Evolutionary conservation across 1,284 basidiomycete species (phyloP).

Genomic region (Coniophora puteana): DNA sequence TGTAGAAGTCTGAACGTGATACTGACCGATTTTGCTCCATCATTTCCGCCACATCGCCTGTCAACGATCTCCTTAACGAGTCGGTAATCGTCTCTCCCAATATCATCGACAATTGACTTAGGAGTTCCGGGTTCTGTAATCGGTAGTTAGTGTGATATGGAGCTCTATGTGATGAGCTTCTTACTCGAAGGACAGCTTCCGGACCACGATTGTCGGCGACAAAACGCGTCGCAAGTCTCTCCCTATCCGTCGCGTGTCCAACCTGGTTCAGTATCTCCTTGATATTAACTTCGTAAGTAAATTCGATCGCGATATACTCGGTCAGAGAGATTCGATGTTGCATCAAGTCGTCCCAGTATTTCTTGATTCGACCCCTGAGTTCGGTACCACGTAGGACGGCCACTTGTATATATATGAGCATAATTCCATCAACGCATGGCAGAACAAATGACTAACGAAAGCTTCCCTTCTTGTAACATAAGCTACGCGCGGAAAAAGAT

Average conservation of each 20-base stretch:
- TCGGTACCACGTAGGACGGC: too few species aligned
- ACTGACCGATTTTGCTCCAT: too few species aligned
- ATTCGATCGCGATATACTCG: constrained; percentile 10
- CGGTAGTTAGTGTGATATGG: not conserved
- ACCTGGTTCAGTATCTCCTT: constrained; percentile 12
- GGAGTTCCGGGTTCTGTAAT: constrained; percentile 14
- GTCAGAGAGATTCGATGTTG: constrained; percentile 16
- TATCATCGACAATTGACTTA: constrained; percentile 15
- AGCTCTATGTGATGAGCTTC: not conserved
- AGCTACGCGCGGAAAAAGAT: constrained; percentile 8
- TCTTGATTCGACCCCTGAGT: constrained; percentile 10
- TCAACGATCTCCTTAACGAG: constrained; percentile 15
- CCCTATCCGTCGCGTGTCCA: constrained; percentile 11
- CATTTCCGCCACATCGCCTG: too few species aligned
- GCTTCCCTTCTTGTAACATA: constrained; percentile 22
- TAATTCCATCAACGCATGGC: constrained; percentile 5
- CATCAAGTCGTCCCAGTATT: not conserved
- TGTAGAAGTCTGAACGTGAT: constrained; percentile 14
- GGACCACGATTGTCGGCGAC: constrained; percentile 18
- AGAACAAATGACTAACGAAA: too few species aligned
- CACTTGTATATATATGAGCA: too few species aligned
- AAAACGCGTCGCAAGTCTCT: constrained; percentile 12
- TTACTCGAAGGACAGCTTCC: constrained; percentile 18
- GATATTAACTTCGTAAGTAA: constrained; percentile 11
- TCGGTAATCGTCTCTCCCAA: constrained; percentile 12